A percentile compares a stretch with the other conserved stretches of the same genome.
These are phyloP conservation scores for Claviceps sp. DNA, from an alignment of 2,329 filamentous ascomycete species.

Conservation along the genomic window DNA sequence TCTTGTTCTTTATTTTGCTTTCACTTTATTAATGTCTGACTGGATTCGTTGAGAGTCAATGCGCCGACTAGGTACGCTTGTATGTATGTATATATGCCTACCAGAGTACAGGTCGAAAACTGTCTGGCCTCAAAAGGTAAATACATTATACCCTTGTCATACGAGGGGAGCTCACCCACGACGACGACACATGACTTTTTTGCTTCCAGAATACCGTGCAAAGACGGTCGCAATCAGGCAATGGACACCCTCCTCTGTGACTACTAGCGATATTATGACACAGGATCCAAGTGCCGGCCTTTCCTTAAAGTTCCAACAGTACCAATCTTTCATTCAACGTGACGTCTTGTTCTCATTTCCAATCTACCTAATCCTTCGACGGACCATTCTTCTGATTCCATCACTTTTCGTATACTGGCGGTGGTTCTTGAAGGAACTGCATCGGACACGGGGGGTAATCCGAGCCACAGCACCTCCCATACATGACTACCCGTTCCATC, in stretches of 20 bases:
- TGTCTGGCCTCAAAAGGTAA: too few species aligned
- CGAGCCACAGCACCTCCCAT: constrained; percentile 15
- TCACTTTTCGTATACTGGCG: constrained; percentile 19
- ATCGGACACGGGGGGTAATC: constrained; percentile 24
- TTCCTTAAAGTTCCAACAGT: too few species aligned
- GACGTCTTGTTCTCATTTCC: not conserved
- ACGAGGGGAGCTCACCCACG: not conserved
- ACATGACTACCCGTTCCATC: constrained; percentile 19
- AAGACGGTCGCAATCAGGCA: not conserved
- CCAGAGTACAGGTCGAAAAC: too few species aligned
- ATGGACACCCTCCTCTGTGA: too few species aligned
- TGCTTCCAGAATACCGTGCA: not conserved
- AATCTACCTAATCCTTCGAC: not conserved
- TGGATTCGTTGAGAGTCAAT: too few species aligned
- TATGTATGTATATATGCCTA: too few species aligned
- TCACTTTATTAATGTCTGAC: too few species aligned
- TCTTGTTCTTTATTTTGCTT: too few species aligned
- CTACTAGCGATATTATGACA: too few species aligned
- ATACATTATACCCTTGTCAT: not conserved
- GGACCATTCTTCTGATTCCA: not conserved
- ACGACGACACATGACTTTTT: not conserved
- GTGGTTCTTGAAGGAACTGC: constrained; percentile 23
- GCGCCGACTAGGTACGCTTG: too few species aligned
- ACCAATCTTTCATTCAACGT: not conserved
- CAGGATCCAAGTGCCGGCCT: too few species aligned